Evolutionary conservation across 306 rosid species (phyloP).

Genomic region (Begonia peltatifolia): DNA sequence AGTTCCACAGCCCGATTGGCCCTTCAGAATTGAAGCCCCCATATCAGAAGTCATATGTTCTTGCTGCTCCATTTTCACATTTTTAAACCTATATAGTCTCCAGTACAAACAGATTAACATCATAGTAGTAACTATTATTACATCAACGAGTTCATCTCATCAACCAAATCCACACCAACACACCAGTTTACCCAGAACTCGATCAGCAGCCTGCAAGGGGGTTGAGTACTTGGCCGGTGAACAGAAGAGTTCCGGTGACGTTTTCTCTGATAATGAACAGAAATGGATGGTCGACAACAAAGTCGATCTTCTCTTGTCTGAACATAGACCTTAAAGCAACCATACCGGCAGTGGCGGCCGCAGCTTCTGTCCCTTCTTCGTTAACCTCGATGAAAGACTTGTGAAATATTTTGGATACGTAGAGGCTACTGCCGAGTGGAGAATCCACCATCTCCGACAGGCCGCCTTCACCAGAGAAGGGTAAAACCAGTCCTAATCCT

Average conservation of each 20-base stretch:
- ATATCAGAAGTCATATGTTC: conserved; percentile 1
- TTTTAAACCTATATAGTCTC: neutral
- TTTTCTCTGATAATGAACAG: conserved; percentile 57
- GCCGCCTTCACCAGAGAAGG: conserved; percentile 5
- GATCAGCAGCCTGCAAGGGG: conserved; percentile 32
- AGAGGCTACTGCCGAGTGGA: neutral
- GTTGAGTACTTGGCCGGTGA: conserved; percentile 59
- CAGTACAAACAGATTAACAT: neutral
- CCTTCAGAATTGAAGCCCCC: conserved; percentile 2
- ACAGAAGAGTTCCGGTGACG: conserved; percentile 46
- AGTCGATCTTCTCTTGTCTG: conserved; percentile 17
- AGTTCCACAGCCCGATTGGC: too few species aligned
- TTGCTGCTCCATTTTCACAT: neutral
- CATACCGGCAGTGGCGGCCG: conserved; percentile 35
- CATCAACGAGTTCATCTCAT: neutral
- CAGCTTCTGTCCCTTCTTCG: conserved; percentile 30
- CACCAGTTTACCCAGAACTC: neutral
- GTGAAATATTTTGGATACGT: conserved; percentile 9
- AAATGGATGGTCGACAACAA: conserved; percentile 78
- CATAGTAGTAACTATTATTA: neutral
- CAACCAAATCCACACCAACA: neutral
- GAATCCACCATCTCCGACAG: conserved; percentile 13
- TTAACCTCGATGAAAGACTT: conserved; percentile 8
- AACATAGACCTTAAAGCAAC: neutral
- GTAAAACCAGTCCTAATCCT: conserved; percentile 10